These are phyloP conservation scores for Marsdenia floribunda DNA, from an alignment of 257 asterid species.

Conservation along the genomic window DNA sequence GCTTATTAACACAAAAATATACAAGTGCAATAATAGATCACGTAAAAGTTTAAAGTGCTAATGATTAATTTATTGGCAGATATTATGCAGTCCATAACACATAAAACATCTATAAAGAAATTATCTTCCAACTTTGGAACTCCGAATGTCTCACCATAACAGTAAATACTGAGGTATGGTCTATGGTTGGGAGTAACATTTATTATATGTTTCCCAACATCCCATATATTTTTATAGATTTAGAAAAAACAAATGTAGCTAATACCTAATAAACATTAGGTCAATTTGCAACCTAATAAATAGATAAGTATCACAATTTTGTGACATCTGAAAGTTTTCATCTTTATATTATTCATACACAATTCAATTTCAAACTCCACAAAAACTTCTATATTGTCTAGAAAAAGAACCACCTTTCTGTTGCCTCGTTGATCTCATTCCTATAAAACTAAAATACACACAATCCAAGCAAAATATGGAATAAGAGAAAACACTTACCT, in stretches of 20 bases:
- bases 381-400: neutral
- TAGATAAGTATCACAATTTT: no score
- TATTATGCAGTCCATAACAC: neutral
- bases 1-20: neutral
- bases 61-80: neutral
- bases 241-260: no score
- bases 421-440: neutral
- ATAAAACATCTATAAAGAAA: neutral
- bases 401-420: neutral
- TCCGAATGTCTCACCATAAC: neutral
- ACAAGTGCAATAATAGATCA: neutral
- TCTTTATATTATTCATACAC: no score
- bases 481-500: constrained; percentile 26
- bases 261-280: no score
- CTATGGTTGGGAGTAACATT: neutral
- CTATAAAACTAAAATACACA: neutral
- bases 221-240: neutral
- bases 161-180: neutral
- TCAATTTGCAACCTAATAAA: no score
- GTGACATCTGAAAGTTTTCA: no score
- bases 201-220: neutral
- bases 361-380: neutral
- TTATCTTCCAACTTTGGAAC: neutral
- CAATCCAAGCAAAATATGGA: neutral
- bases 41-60: neutral